Base-by-base conservation (phyloP, 805 yeast genomes). In the Ogataea ramenticola region DNA sequence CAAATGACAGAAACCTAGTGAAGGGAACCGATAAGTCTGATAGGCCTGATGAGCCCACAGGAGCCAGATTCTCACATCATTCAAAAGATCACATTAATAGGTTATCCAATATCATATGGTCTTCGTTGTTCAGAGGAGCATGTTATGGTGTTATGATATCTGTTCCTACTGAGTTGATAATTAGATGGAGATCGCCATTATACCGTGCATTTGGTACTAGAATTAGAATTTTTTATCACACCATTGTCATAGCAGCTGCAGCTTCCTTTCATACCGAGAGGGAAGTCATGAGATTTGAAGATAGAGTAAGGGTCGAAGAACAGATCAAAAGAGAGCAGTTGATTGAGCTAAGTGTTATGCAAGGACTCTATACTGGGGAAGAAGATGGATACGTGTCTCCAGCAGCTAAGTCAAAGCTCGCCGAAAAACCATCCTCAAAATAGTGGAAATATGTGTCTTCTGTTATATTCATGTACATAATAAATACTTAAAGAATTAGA, bases 131-230 rank as follows among this genome's bases (percentile, higher is more conserved):
- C 20, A 49, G 54, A 14, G 70, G 70, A 22, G 68, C 62, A 6
- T 47, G 64, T 12, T 65, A 65, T 41, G 70, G 70, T 16, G 66
- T 69, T 3, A 47, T 65, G 42, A 51, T 65, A 27, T 62, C 69
- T 11, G 58, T 65, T 17, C 70, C 70, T 1, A 53, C 67, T 3
- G 68, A 65, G 43, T 45, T 64, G 30, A 35, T 65, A 2, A 48
- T 65, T 3, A 47, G 65, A 36, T 65, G 69, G 70, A 52, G 61
- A 35, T 65, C 67, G 1, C 69, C 68, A 15, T 50, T 58, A 24
- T 65, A 62, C 47, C 52, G 70, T 45, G 61, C 65, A 22, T 60
- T 65, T 42, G 70, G 69, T 3, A 45, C 53, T 20, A 48, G 70
- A 21, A 63, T 65, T 20, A 51, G 68, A 31, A 58, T 65, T 2